Percentiles rank a stretch among this genome's conserved stretches.
Conservation (phyloP, 2,329 filamentous ascomycete genomes). For the Neopestalotiopsis clavispora region DNA sequence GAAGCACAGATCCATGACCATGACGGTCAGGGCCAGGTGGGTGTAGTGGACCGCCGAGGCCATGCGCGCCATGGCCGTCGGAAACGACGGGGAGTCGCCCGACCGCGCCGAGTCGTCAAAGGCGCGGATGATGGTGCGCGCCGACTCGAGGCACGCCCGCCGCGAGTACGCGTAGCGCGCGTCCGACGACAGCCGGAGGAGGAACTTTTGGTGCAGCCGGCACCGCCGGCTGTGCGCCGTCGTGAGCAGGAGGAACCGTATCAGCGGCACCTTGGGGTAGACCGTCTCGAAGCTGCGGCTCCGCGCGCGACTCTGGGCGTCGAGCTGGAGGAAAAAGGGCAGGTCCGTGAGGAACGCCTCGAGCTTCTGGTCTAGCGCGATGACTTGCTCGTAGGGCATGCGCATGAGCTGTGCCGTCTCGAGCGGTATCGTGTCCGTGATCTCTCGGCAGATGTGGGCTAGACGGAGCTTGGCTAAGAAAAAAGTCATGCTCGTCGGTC, state of each 20-base stretch:
- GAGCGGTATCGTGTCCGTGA: conserved; percentile 23
- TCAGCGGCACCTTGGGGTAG: conserved; percentile 25
- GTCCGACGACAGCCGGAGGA: conserved; percentile 23
- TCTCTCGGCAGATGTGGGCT: conserved; percentile 25
- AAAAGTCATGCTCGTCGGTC: conserved; percentile 24
- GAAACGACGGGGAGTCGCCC: conserved; percentile 12
- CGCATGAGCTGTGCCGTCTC: conserved; percentile 22
- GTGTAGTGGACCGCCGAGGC: conserved; percentile 26
- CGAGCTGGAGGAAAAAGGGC: conserved; percentile 23
- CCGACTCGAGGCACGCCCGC: conserved; percentile 24
- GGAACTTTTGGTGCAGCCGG: conserved; percentile 27
- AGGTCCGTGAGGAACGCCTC: conserved; percentile 19
- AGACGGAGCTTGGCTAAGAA: conserved; percentile 24
- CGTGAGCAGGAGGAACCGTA: conserved; percentile 25
- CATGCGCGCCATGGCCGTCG: conserved; percentile 23
- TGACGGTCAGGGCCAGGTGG: conserved; percentile 23
- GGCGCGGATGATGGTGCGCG: conserved; percentile 19
- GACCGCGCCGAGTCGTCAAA: conserved; percentile 19
- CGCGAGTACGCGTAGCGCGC: conserved; percentile 23
- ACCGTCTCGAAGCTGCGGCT: conserved; percentile 24
- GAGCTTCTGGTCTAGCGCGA: conserved; percentile 22
- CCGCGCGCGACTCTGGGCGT: conserved; percentile 23
- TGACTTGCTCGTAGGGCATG: conserved; percentile 23
- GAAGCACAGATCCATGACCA: conserved; percentile 28
- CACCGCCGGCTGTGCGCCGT: conserved; percentile 26